Base-by-base conservation (phyloP, 495 filamentous ascomycete genomes). In the Saxispiralis lemnorum region DNA sequence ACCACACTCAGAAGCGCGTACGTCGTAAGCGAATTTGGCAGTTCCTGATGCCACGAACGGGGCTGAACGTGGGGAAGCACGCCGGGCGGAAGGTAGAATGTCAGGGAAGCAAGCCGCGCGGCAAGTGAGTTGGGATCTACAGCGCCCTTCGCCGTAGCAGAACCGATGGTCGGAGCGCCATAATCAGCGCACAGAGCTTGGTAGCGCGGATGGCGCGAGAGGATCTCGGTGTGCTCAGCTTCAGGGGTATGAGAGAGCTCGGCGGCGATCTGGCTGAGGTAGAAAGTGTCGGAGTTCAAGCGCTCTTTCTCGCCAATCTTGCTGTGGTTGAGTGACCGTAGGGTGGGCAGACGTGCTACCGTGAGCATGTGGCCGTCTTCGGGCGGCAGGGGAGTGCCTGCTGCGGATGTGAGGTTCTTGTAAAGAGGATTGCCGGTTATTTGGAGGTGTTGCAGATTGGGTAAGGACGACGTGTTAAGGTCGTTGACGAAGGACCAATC, bases 351-450 rank as follows among this genome's bases (percentile, higher is more conserved):
- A 14, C 86, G 81, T n/a, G 80, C 79, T 6, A 93, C 57, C 2
- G 81, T 84, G 28, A 94, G 69, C 79, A 94, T 93, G 62, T 81
- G 87, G 0, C 79, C 75, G 43, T 86, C 79, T 31, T 89, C 83
- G 0, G 70, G 67, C 33, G 63, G 73, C 60, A 68, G 67, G 57
- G 66, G 45, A 53, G 65, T 58, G 53, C 57, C 57, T 33, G 57
- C 55, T 14, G 52, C 50, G 20, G 56, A 39, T 14, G 45, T 42
- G 7, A 59, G 49, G n/a, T 54, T 44, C 20, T 55, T 49, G 63
- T 78, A 85, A 28, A 96, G 69, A 0, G 88, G 84, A 53, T 95
- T 95, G 55, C 81, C 76, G 2, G 81, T 75, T 46, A 92, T 71
- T 11, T 86, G 77, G 34, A 97, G 73, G 16, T 69, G 69, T 31